Percentiles rank a stretch among this genome's conserved stretches.
Conservation (phyloP, 2,329 filamentous ascomycete species). For the Colletotrichum sp. region DNA sequence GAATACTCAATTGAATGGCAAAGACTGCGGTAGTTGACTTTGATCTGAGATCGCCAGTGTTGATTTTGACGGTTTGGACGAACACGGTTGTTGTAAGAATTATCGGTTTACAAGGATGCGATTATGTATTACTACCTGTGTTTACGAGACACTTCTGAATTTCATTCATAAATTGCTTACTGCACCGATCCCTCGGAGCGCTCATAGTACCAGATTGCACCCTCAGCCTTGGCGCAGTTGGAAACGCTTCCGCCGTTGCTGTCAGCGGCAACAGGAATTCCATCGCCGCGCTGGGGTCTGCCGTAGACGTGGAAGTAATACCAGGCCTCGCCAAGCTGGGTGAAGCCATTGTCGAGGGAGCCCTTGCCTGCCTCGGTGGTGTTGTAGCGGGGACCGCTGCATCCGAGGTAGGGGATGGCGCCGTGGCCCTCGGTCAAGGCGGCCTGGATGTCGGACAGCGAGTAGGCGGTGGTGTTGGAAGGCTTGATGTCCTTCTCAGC, state of each 20-base stretch:
- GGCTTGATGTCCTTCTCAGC: conserved; percentile 57
- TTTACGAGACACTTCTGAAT: not conserved
- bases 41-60: not conserved
- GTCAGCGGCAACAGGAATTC: conserved; percentile 45
- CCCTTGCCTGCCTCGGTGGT: conserved; percentile 61
- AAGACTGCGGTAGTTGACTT: not conserved
- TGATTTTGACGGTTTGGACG: not conserved
- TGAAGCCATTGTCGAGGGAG: conserved; percentile 60
- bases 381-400: conserved; percentile 65
- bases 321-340: conserved; percentile 67
- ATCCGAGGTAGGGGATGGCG: conserved; percentile 64
- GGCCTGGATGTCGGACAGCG: conserved; percentile 54
- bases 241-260: conserved; percentile 54
- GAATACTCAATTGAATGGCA: not conserved
- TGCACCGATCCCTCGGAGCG: conserved; percentile 37
- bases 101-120: not conserved
- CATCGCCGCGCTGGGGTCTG: conserved; percentile 56
- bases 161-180: not conserved
- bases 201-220: conserved; percentile 61
- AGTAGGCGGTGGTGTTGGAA: conserved; percentile 63
- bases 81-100: not conserved
- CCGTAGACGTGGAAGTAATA: conserved; percentile 69
- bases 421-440: conserved; percentile 57
- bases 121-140: not conserved
- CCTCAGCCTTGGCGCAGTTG: conserved; percentile 59